These are phyloP conservation scores for Geotrichum australiense DNA, from an alignment of 1,139 yeast genomes.

Conservation along the genomic window DNA sequence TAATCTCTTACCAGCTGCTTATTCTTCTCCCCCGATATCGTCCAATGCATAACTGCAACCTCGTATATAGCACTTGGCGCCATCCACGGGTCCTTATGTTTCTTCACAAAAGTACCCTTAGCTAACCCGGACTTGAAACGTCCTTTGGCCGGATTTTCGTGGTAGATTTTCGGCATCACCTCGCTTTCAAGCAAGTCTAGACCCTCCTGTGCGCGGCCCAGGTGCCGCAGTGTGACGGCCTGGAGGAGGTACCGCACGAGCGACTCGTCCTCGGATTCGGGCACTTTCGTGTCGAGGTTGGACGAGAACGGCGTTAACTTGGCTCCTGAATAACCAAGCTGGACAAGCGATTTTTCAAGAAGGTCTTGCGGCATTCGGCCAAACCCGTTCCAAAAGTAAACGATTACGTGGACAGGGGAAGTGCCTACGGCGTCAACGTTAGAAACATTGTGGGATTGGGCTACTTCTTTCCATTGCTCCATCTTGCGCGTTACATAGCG, in stretches of 20 bases:
- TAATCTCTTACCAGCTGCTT: conserved; percentile 53
- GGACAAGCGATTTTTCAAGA: conserved; percentile 46
- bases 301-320: conserved; percentile 22
- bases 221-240: conserved; percentile 55
- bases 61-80: conserved; percentile 88
- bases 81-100: conserved; percentile 60
- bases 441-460: conserved; percentile 39
- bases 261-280: conserved; percentile 50
- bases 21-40: conserved; percentile 42
- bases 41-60: conserved; percentile 78
- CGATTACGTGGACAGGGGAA: conserved; percentile 76
- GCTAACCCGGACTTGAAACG: conserved; percentile 27
- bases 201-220: conserved; percentile 60
- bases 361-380: conserved; percentile 67
- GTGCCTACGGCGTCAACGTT: conserved; percentile 76
- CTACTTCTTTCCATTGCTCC: conserved; percentile 47
- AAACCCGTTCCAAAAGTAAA: conserved; percentile 91
- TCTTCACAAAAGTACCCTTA: conserved; percentile 29
- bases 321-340: conserved; percentile 44
- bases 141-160: conserved; percentile 26
- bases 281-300: conserved; percentile 29
- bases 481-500: conserved; percentile 70
- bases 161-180: conserved; percentile 41
- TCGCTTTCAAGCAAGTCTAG: conserved; percentile 48
- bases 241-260: conserved; percentile 63